Conservation (phyloP, 192 early-diverging fungal species). For the Coemansia sp. region DNA sequence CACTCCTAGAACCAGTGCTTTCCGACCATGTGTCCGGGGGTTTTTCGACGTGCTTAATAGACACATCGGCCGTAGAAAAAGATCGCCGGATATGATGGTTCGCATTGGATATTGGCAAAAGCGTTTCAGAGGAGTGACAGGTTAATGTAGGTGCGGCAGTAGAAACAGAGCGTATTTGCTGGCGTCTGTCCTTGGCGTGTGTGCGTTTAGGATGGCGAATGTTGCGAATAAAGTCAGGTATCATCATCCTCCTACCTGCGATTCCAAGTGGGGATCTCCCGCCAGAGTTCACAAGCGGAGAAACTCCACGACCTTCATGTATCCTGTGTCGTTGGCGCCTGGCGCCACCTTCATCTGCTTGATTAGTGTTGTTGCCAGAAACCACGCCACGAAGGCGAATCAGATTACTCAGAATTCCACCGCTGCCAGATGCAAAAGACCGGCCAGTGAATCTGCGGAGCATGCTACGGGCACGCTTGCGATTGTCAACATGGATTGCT, state of each 20-base stretch:
- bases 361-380: constrained; percentile 4
- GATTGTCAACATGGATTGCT: constrained; percentile 24
- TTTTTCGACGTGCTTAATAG: neutral
- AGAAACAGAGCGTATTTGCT: neutral
- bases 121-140: constrained; percentile 3
- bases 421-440: neutral
- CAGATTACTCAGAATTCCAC: constrained; percentile 24
- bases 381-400: constrained; percentile 21
- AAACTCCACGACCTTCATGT: neutral
- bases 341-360: neutral
- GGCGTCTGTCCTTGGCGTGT: neutral
- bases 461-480: constrained; percentile 22
- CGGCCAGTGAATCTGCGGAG: constrained; percentile 20
- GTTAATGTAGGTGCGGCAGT: neutral
- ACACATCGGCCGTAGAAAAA: constrained; percentile 1
- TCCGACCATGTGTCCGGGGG: neutral
- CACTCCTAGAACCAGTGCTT: constrained; percentile 1
- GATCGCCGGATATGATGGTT: constrained; percentile 1
- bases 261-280: neutral
- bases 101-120: constrained; percentile 12
- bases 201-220: neutral
- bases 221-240: neutral
- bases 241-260: too few relatives aligned
- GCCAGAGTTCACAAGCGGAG: neutral
- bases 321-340: neutral